Evolutionary conservation across 345 rosid genomes (phyloP).

Genomic region (Eucalyptus pauciflora): DNA sequence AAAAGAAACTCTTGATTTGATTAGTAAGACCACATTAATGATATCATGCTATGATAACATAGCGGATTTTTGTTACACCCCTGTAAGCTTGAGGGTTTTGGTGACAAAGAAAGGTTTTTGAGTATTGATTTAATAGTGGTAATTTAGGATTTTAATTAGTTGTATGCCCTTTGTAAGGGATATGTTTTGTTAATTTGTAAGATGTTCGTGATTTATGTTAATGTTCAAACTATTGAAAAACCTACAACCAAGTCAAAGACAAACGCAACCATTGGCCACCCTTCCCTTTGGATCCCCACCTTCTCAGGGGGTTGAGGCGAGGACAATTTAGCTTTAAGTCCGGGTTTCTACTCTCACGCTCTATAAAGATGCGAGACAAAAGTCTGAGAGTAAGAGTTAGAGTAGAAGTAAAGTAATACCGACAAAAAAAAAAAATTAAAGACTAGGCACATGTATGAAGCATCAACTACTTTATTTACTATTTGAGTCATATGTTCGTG

Average conservation of each 20-base stretch:
- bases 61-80: background rate
- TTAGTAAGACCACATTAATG: background rate
- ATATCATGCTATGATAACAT: background rate
- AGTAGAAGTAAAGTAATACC: fast-evolving
- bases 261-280: no score
- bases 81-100: background rate
- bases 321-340: no score
- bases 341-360: fast-evolving
- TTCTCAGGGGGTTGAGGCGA: no score
- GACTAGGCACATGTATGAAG: no score
- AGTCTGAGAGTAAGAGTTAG: fast-evolving
- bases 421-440: no score
- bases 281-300: no score
- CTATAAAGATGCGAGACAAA: fast-evolving
- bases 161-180: background rate
- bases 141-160: background rate
- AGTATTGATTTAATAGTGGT: background rate
- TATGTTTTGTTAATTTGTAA: background rate
- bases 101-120: background rate
- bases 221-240: background rate
- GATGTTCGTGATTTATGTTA: background rate
- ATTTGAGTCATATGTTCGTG: background rate
- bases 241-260: background rate
- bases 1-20: background rate
- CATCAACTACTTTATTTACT: background rate